A percentile compares a stretch with the other conserved stretches of the same genome.
phyloP scores from a whole-genome alignment of 2,329 filamentous ascomycete genomes.

The Tolypocladium paradoxum region DNA sequence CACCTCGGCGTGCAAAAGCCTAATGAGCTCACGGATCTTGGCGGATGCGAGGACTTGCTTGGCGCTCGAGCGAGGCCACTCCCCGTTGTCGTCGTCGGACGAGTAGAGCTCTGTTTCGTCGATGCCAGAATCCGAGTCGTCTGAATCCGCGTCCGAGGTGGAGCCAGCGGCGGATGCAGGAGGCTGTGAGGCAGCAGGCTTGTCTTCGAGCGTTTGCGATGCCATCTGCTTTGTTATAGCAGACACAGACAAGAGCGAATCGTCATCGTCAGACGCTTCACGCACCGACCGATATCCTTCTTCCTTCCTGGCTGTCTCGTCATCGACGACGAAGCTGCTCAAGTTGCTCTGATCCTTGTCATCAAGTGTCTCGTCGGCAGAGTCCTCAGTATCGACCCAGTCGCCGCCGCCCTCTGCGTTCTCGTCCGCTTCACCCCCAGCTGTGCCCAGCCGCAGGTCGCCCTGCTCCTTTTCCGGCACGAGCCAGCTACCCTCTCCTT shows the following conservation, averaged over 20 bases:
- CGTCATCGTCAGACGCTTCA: conserved; percentile 17
- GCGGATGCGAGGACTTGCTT: conserved; percentile 58
- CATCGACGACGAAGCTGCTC: conserved; percentile 44
- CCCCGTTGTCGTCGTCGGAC: conserved; percentile 18
- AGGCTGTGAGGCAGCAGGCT: neutral
- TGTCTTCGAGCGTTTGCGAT: conserved; percentile 23
- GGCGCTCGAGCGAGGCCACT: conserved; percentile 17
- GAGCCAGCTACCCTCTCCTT: conserved; percentile 69
- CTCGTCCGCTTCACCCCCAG: conserved; percentile 79
- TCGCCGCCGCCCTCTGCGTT: conserved; percentile 81
- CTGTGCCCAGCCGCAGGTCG: conserved; percentile 54
- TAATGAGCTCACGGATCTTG: conserved; percentile 80
- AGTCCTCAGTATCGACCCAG: conserved; percentile 63
- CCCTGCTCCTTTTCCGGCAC: conserved; percentile 58
- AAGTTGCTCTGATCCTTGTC: conserved; percentile 42
- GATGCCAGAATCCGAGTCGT: conserved; percentile 17
- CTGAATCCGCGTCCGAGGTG: conserved; percentile 19
- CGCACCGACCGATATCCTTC: conserved; percentile 14
- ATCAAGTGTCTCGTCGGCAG: conserved; percentile 42
- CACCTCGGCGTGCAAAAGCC: conserved; percentile 69
- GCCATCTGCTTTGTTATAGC: conserved; percentile 27
- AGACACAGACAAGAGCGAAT: conserved; percentile 23
- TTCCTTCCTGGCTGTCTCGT: conserved; percentile 29
- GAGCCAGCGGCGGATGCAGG: conserved; percentile 11
- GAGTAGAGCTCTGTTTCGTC: conserved; percentile 31